Base-by-base conservation (phyloP, 1,284 basidiomycete genomes). In the Cystobasidium pallidum region DNA sequence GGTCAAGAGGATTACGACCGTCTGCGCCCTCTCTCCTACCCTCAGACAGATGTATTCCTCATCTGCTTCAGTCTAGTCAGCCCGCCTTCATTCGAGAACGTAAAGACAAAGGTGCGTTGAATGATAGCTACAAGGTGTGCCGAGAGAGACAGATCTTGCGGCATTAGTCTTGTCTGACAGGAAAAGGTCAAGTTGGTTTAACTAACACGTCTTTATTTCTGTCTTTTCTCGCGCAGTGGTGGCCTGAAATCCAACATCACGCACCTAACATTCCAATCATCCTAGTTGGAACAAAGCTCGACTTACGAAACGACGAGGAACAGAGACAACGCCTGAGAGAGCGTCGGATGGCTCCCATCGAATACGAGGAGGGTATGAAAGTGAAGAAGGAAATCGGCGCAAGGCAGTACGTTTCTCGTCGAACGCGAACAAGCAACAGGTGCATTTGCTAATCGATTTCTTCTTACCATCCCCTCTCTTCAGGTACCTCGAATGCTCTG, bases 1-100 rank as follows among this genome's bases (percentile, higher is more conserved):
- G 94, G 94, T 78, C 94, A 97, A 84, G 94, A 98, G 82, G 94
- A 97, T 85, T 95, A 94, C 82, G 96, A 99, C 83, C 91, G 96
- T 71, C 89, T 99, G 78, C 90, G 96, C 78, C 96, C 96, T 66
- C 86, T 99, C 76, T 95, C 92, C 75, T 99, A 99, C 84, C 96
- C 96, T 8, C 96, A 99, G 83, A 99, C 96, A 65, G 96, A 99
- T 81, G 94, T 99, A 45, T 99, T 99, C 85, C 86, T 99, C 81
- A 94, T 99, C 82, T 99, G 96, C 82, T 99, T 99, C 86, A 96
- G 93, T 57, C 87, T 98, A 75, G 94, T 97, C 80, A 94, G 91
- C 78, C 96, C 96, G 36, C 92, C 96, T 28, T 92, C 90, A 82
- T 99, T 94, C 81, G 96, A 99, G 84, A 99, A 99, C 86, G 93